These are phyloP conservation scores for Pichia phayaonensis DNA, from an alignment of 805 yeast genomes.

Conservation along the genomic window DNA sequence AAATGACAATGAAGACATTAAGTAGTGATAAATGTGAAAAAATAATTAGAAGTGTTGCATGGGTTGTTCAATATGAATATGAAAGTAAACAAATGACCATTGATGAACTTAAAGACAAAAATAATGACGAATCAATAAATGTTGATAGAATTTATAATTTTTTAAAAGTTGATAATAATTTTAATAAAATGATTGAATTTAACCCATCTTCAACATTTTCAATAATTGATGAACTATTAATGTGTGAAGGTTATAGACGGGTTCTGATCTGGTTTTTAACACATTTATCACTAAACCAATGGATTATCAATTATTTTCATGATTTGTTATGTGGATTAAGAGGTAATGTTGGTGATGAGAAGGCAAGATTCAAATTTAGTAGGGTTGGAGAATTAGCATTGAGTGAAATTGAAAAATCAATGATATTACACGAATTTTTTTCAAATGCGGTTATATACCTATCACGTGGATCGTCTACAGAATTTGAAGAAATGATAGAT, in stretches of 20 bases:
- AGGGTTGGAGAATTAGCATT: conserved; percentile 48
- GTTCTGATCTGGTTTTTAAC: conserved; percentile 62
- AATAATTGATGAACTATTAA: conserved; percentile 61
- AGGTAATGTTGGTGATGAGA: conserved; percentile 30
- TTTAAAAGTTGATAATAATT: conserved; percentile 36
- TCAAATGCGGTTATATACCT: conserved; percentile 43
- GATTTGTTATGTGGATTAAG: conserved; percentile 52
- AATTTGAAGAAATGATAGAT: conserved; percentile 13
- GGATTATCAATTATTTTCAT: conserved; percentile 54
- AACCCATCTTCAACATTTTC: conserved; percentile 48
- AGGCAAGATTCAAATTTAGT: conserved; percentile 35
- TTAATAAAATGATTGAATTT: conserved; percentile 41
- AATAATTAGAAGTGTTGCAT: conserved; percentile 43
- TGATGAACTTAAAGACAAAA: conserved; percentile 13
- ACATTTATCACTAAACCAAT: conserved; percentile 48
- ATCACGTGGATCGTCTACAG: conserved; percentile 27
- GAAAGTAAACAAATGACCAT: conserved; percentile 18
- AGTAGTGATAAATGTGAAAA: conserved; percentile 30
- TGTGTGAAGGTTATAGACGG: conserved; percentile 59
- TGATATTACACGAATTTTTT: conserved; percentile 65
- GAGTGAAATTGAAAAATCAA: conserved; percentile 52
- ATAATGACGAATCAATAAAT: conserved; percentile 28
- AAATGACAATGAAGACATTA: conserved; percentile 24
- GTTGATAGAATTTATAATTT: conserved; percentile 45
- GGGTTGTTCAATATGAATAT: conserved; percentile 33